Evolutionary conservation across 805 yeast species (phyloP).

Genomic region (Ogataea henricii): DNA sequence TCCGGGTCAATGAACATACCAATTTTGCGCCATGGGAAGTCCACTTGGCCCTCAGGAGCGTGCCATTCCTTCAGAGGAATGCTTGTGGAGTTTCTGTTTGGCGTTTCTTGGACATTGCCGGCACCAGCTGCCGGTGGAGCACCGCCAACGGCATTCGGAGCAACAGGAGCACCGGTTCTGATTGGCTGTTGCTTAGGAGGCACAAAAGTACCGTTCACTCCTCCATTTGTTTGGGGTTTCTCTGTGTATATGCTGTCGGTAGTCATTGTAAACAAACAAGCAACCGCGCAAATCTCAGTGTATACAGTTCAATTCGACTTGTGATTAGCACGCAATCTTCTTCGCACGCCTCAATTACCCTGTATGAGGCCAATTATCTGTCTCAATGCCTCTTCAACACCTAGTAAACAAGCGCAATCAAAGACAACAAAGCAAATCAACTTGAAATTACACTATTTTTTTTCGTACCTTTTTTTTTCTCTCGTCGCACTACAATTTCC

Average conservation of each 20-base stretch:
- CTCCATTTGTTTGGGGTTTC: not conserved
- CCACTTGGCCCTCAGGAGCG: constrained; percentile 16
- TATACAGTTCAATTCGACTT: not conserved
- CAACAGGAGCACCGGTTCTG: not conserved
- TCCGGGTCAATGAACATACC: constrained; percentile 35
- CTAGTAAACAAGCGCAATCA: not conserved
- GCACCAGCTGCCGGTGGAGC: not conserved
- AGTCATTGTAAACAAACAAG: constrained; percentile 3
- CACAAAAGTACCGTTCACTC: not conserved
- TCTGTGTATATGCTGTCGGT: not conserved
- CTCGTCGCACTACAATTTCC: constrained; percentile 5
- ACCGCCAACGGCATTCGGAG: not conserved
- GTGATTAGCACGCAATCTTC: not conserved
- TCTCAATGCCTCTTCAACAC: constrained; percentile 3
- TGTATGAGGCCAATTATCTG: not conserved
- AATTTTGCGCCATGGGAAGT: constrained; percentile 38
- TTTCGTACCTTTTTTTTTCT: not conserved
- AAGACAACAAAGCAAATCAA: constrained; percentile 4
- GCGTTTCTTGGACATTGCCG: not conserved
- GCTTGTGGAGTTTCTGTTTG: constrained; percentile 2
- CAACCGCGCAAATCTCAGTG: not conserved
- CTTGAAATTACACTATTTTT: constrained; percentile 5
- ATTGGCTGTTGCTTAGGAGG: not conserved
- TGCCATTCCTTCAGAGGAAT: constrained; percentile 11
- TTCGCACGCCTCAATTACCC: not conserved